Evolutionary conservation across 345 rosid genomes (phyloP), one percentile per base, ranked within the genome.

Genomic region (Pistacia integerrima): DNA sequence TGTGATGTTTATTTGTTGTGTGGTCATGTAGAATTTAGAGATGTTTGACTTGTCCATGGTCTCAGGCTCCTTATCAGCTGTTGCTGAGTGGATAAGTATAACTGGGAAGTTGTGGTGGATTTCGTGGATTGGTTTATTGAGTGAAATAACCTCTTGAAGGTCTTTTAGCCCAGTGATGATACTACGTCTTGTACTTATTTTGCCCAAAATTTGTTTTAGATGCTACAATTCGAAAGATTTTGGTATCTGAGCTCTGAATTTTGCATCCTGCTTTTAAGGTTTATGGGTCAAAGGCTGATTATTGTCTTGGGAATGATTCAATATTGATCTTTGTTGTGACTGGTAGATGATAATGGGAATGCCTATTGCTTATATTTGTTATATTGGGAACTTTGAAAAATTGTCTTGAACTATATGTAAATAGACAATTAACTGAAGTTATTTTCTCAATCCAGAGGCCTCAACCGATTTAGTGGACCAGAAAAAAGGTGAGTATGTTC

Each of bases 401-500:
- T 4, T 56, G 51, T 5, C 59, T 41, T 22, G 36, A 56, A 17
- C 44, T 57, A 30, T 76, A 22, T n/a, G n/a, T n/a, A n/a, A n/a
- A n/a, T n/a, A n/a, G n/a, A n/a, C n/a, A n/a, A n/a, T n/a, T n/a
- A n/a, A n/a, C n/a, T n/a, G n/a, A n/a, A n/a, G n/a, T n/a, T n/a
- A n/a, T n/a, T n/a, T n/a, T n/a, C n/a, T n/a, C n/a, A n/a, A n/a
- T 64, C 20, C 78, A 86, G 92, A 77, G 73, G 80, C 64, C 64
- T 73, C 72, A 46, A 71, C 80, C 74, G 85, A 85, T 78, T 33
- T 64, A 12, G 79, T 73, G 70, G 95, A 84, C 73, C 65, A 81
- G 2, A 79, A 41, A 76, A 87, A 85, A 11, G 95, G 89, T 0
- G 85, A 84, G 67, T 92, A 96, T 85, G 44, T 51, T 73, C 88